Evolutionary conservation across 148 eudicot species (phyloP), one percentile per base, ranked within the genome.

Genomic region (Silene uniflora): DNA sequence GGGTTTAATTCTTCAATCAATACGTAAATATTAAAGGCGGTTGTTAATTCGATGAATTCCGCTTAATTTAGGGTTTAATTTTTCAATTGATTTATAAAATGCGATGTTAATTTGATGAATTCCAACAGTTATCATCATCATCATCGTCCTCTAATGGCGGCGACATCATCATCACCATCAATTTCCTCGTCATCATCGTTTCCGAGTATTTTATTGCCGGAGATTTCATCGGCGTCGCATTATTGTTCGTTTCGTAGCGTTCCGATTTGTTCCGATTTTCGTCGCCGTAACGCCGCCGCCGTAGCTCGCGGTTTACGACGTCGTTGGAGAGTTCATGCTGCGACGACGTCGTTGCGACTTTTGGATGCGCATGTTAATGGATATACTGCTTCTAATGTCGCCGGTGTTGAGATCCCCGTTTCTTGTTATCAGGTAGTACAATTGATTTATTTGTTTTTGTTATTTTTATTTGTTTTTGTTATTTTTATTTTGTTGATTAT

Each of bases 351-450:
- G 66, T 55, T 80, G 72, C 77, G 87, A 8, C 75, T 64, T 72
- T 77, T 79, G 70, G 85, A 85, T 46, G 68, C 78, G 60, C 75
- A 69, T 80, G 81, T 80, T 66, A 85, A 77, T 75, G 87, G 81
- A 5, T 83, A 74, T 78, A 32, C 74, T n/a, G 13, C 42, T 54
- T 75, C 82, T 39, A 65, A 65, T 72, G 58, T 67, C 21, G 85
- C 77, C 9, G 81, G 85, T 23, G 85, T 90, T 10, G 95, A 91
- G 71, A 88, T 93, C 66, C 98, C 98, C 2, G 89, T 90, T 76
- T 79, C 93, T 67, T 93, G 98, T 74, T 93, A 89, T 73, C 98
- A 93, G 98, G 98, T 91, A 49, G 19, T 17, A 29, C 27, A n/a
- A 35, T 62, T 23, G 16, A 9, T 22, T 22, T 42, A 24, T 6